A percentile compares a stretch with the other conserved stretches of the same genome.
Conservation (phyloP, 1,284 basidiomycete species). For the Afroboletus lepidellus region DNA sequence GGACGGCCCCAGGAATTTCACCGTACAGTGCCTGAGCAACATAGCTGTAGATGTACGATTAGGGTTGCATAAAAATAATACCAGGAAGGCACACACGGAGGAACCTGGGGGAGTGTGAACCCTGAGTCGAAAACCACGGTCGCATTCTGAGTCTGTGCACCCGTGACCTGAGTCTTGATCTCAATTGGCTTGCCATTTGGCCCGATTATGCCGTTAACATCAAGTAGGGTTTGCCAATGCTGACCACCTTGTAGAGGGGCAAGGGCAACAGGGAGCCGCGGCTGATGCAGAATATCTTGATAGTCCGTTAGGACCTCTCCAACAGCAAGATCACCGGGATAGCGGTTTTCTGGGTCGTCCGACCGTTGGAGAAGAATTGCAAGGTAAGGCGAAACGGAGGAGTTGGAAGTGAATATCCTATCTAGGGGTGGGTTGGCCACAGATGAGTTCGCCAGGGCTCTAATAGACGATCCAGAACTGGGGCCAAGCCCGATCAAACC, state of each 20-base stretch:
- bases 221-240: slow-evolving; percentile 53
- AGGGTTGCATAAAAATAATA: background rate
- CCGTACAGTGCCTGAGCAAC: slow-evolving; percentile 59
- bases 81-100: slow-evolving; percentile 38
- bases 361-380: slow-evolving; percentile 52
- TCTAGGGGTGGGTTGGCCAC: slow-evolving; percentile 56
- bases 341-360: slow-evolving; percentile 42
- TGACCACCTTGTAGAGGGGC: slow-evolving; percentile 40
- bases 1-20: slow-evolving; percentile 47
- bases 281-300: slow-evolving; percentile 40
- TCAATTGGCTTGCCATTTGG: slow-evolving; percentile 47
- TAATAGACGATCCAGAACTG: slow-evolving; percentile 38
- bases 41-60: slow-evolving; percentile 33
- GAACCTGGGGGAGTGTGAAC: slow-evolving; percentile 65
- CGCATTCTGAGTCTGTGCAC: slow-evolving; percentile 42
- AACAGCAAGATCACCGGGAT: slow-evolving; percentile 48
- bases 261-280: slow-evolving; percentile 42
- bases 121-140: slow-evolving; percentile 68
- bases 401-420: slow-evolving; percentile 61
- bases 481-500: slow-evolving; percentile 57
- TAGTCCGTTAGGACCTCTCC: slow-evolving; percentile 46
- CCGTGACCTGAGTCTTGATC: slow-evolving; percentile 43
- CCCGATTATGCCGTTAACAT: slow-evolving; percentile 49
- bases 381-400: slow-evolving; percentile 54
- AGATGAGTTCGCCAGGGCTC: slow-evolving; percentile 8